Percentiles rank a stretch among this genome's conserved stretches.
Conservation (phyloP, 2,329 filamentous ascomycete genomes). For the Hypoxylon sp. region DNA sequence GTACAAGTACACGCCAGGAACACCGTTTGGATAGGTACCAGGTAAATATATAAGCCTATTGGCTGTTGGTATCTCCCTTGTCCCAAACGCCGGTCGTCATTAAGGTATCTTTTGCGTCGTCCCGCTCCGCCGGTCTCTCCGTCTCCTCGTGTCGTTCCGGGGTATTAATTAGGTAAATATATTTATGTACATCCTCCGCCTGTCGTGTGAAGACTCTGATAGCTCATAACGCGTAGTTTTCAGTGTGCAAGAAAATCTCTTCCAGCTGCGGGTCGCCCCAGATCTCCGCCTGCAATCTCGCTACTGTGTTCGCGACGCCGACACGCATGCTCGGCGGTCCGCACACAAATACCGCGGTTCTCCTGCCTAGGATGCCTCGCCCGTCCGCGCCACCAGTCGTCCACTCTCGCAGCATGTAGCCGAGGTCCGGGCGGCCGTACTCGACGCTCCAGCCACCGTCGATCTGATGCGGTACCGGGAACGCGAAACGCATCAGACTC, state of each 20-base stretch:
- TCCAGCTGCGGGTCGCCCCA: constrained; percentile 82
- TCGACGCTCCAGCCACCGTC: constrained; percentile 90
- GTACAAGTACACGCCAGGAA: constrained; percentile 27
- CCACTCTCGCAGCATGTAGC: constrained; percentile 86
- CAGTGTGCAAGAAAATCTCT: constrained; percentile 93
- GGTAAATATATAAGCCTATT: constrained; percentile 19
- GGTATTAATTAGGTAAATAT: constrained; percentile 16
- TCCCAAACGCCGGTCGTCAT: constrained; percentile 33
- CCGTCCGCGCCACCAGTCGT: constrained; percentile 76
- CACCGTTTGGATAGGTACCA: constrained; percentile 11
- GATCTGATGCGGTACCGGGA: constrained; percentile 75
- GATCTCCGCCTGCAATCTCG: constrained; percentile 82
- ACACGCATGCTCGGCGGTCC: constrained; percentile 88
- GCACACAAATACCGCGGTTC: constrained; percentile 93
- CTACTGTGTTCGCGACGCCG: constrained; percentile 88
- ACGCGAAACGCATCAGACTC: constrained; percentile 90
- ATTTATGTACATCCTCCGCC: constrained; percentile 22
- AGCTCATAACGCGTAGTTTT: constrained; percentile 87
- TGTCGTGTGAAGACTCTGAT: not conserved
- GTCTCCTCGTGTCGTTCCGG: not conserved
- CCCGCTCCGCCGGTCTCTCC: constrained; percentile 2
- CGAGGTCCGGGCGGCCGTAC: constrained; percentile 89
- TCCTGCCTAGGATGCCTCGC: constrained; percentile 77
- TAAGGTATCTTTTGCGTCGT: constrained; percentile 12
- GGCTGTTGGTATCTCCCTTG: constrained; percentile 28